phyloP scores from a whole-genome alignment of 805 yeast genomes.

The Lipomyces yamadae region DNA sequence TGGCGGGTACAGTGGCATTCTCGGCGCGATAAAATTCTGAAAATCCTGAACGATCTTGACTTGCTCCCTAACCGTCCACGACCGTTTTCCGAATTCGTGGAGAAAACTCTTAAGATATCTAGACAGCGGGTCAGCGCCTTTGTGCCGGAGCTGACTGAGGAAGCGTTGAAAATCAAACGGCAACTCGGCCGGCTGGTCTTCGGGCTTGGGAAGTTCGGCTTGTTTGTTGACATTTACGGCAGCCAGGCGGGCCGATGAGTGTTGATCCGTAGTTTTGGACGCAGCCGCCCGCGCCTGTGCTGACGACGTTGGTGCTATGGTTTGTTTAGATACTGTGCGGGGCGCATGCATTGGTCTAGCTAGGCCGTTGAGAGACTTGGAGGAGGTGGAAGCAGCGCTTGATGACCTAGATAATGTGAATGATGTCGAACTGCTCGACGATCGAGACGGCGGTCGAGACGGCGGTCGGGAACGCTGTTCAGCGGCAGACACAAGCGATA shows the following conservation, averaged over 20 bases:
- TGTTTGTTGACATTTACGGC: conserved; percentile 3
- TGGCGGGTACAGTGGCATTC: conserved; percentile 68
- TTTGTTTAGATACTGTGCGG: not conserved
- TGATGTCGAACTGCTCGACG: not conserved
- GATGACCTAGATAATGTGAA: conserved; percentile 13
- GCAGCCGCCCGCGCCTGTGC: not conserved
- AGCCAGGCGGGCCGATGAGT: not conserved
- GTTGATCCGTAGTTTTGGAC: not conserved
- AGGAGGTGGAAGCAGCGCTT: conserved; percentile 14
- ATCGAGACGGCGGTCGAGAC: conserved; percentile 7
- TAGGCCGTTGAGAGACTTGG: conserved; percentile 5
- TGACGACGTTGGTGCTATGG: not conserved
- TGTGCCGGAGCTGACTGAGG: conserved; percentile 68
- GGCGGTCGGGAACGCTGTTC: conserved; percentile 14
- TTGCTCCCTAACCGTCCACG: conserved; percentile 80
- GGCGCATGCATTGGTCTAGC: not conserved
- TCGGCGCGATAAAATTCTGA: conserved; percentile 54
- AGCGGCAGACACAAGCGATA: conserved; percentile 27
- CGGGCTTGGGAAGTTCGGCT: conserved; percentile 29
- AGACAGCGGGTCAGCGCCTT: conserved; percentile 85
- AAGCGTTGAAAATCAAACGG: conserved; percentile 86
- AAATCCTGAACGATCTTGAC: conserved; percentile 77
- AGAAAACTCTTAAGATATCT: conserved; percentile 76
- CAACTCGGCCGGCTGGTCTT: conserved; percentile 43
- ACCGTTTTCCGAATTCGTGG: conserved; percentile 68